Evolutionary conservation across 192 early-diverging fungal species (phyloP).

Genomic region (Entomortierella beljakovae): DNA sequence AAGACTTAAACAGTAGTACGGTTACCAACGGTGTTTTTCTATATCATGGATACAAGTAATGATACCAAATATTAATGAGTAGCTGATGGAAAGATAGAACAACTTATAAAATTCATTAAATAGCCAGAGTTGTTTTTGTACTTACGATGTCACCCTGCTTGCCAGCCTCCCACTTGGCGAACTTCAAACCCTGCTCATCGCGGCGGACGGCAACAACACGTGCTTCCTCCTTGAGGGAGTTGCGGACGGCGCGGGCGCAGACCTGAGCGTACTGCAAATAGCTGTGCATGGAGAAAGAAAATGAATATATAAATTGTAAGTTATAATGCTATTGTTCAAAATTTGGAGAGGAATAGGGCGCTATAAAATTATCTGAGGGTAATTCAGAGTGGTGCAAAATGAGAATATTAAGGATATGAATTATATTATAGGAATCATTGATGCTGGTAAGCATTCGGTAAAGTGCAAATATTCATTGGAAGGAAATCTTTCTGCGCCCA

Average conservation of each 20-base stretch:
- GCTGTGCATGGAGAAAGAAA: slow-evolving; percentile 55
- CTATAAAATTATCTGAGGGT: too few species aligned
- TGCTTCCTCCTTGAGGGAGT: slow-evolving; percentile 83
- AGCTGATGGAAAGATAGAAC: background rate
- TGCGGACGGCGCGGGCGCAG: slow-evolving; percentile 83
- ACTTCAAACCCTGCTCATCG: slow-evolving; percentile 81
- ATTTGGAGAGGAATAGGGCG: background rate
- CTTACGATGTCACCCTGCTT: slow-evolving; percentile 84
- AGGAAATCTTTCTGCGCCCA: too few species aligned
- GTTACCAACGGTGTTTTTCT: slow-evolving; percentile 46
- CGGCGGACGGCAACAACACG: slow-evolving; percentile 75
- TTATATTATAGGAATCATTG: too few species aligned
- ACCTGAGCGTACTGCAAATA: slow-evolving; percentile 90
- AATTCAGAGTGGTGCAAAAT: too few species aligned
- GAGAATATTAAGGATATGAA: too few species aligned
- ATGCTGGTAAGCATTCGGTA: too few species aligned
- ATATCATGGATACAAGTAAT: background rate
- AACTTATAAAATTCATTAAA: background rate
- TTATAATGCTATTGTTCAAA: background rate
- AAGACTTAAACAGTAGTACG: slow-evolving; percentile 36
- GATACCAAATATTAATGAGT: background rate
- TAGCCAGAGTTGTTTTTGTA: slow-evolving; percentile 5
- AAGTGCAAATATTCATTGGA: too few species aligned
- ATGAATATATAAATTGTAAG: background rate
- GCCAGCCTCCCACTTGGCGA: slow-evolving; percentile 82